Percentiles rank a stretch among this genome's conserved stretches.
Conservation (phyloP, 495 filamentous ascomycete genomes). For the Aspergillus cristatus region DNA sequence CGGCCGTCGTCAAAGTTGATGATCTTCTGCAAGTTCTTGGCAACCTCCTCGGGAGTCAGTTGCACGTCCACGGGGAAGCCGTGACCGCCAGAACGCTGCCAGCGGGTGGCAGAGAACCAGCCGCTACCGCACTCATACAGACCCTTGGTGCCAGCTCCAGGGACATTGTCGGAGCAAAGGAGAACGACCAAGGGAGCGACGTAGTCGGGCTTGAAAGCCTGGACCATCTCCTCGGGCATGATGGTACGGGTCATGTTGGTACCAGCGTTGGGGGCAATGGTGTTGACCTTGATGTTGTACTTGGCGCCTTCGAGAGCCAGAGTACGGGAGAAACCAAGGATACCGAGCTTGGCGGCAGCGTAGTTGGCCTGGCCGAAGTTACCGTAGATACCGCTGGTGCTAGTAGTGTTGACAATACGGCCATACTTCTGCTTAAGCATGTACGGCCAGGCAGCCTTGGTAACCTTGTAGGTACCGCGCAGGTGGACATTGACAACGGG, state of each 20-base stretch:
- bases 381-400: slow-evolving; percentile 94
- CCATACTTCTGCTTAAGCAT: slow-evolving; percentile 99
- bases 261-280: slow-evolving; percentile 94
- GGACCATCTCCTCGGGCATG: slow-evolving; percentile 95
- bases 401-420: slow-evolving; percentile 91
- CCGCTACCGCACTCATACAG: slow-evolving; percentile 96
- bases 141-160: slow-evolving; percentile 72
- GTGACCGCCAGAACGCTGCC: slow-evolving; percentile 87
- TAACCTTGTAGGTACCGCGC: slow-evolving; percentile 91
- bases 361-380: slow-evolving; percentile 99
- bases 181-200: slow-evolving; percentile 88
- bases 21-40: slow-evolving; percentile 69
- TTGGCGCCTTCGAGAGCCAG: slow-evolving; percentile 89
- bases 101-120: slow-evolving; percentile 85
- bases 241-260: slow-evolving; percentile 93
- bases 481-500: slow-evolving; percentile 88
- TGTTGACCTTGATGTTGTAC: slow-evolving; percentile 98
- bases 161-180: slow-evolving; percentile 80
- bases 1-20: slow-evolving; percentile 83
- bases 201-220: slow-evolving; percentile 99
- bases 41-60: slow-evolving; percentile 79
- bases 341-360: slow-evolving; percentile 88
- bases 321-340: slow-evolving; percentile 88
- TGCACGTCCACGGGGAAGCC: slow-evolving; percentile 86
- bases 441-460: slow-evolving; percentile 96